Conservation (phyloP, 345 rosid species). For the Cardamine chenopodiifolia region DNA sequence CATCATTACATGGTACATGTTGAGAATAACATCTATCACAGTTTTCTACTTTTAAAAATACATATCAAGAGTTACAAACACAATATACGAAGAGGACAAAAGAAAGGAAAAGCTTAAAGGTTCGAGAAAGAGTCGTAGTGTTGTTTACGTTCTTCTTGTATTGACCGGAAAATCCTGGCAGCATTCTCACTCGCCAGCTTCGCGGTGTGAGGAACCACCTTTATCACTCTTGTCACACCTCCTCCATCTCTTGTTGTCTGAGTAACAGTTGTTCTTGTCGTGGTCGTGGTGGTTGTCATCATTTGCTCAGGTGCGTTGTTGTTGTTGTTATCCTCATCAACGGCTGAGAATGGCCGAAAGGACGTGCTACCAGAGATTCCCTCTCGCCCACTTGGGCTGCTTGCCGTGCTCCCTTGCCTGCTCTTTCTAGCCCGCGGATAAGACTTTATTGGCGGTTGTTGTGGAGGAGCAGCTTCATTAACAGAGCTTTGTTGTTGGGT, state of each 20-base stretch:
- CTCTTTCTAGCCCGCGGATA: conserved; percentile 48
- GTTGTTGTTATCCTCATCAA: conserved; percentile 17
- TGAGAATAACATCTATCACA: conserved; percentile 12
- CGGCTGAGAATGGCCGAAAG: conserved; percentile 17
- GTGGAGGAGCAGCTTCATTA: conserved; percentile 39
- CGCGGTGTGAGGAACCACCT: conserved; percentile 81
- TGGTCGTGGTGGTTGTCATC: conserved; percentile 46
- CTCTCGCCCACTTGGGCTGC: conserved; percentile 47
- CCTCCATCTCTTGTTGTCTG: conserved; percentile 50
- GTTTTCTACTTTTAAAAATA: not conserved
- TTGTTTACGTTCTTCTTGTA: conserved; percentile 85
- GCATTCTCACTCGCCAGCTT: conserved; percentile 82
- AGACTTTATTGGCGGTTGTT: conserved; percentile 30
- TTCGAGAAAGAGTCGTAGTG: conserved; percentile 39
- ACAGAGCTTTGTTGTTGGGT: conserved; percentile 51
- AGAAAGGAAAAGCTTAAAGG: not conserved
- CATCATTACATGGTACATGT: not conserved
- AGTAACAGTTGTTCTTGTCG: conserved; percentile 54
- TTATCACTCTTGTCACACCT: conserved; percentile 61
- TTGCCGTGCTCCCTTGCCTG: conserved; percentile 59
- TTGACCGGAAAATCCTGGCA: conserved; percentile 82
- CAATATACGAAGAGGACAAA: not conserved
- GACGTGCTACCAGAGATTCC: conserved; percentile 13
- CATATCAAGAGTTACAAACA: conserved; percentile 11
- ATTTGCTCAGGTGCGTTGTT: not conserved